Evolutionary conservation across 169 alveolate species (phyloP), one percentile per base, ranked within the genome.

Genomic region (Amoebophrya sp.): DNA sequence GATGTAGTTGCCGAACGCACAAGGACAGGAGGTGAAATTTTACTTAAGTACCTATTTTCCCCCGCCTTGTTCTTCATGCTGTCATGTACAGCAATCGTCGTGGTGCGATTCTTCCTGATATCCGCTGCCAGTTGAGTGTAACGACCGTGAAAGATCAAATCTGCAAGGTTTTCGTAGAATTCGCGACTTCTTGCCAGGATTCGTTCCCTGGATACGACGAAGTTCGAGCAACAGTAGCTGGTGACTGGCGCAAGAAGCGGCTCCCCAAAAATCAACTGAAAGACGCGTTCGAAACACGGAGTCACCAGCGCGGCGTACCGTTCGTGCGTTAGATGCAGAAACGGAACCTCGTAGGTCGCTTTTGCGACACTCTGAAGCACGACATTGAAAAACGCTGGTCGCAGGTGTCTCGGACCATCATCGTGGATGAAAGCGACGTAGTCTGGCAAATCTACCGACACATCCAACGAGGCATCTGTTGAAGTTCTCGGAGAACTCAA

Each of bases 281-380:
- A 65, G 2, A 65, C 83, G 83, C 83, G 83, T 36, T 65, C 83
- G 26, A 65, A 65, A 36, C 83, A 65, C 39, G 83, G 83, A 1
- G 83, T 65, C 36, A 65, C 83, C 83, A 65, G 83, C 2, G 83
- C 83, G 36, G 83, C 83, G 83, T 65, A 65, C 83, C 83, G 12
- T 36, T 65, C 83, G 83, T 65, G 83, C 83, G 83, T 12, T 36
- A 65, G 83, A 36, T 65, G 83, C 83, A 65, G 83, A 65, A 65
- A 65, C 39, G 12, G 36, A 6, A 65, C 83, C 33, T 65, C 83
- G 83, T 65, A 65, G 33, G 83, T 65, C 33, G 10, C 2, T 36
- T 65, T 65, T 26, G 18, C 83, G 33, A 65, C 33, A 36, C 33
- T 6, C 83, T 65, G 83, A 1, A 65, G 83, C 83, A 65, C 83